phyloP scores from a whole-genome alignment of 139 green algal genomes.

The Chlorella ohadii region DNA sequence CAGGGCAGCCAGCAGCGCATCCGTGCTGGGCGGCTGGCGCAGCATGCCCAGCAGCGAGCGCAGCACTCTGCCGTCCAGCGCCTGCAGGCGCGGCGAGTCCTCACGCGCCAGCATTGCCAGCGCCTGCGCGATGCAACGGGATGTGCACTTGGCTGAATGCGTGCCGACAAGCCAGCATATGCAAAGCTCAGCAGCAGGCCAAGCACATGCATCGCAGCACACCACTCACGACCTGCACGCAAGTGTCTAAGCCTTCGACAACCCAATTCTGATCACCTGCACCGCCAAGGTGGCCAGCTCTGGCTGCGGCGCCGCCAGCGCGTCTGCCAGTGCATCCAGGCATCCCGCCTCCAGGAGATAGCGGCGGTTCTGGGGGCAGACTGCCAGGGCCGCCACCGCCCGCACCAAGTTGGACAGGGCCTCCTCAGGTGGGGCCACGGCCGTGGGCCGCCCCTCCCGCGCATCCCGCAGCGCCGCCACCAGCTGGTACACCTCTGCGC shows the following conservation, averaged over 20 bases:
- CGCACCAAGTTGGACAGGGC: conserved; percentile 28
- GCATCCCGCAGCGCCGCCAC: conserved; percentile 19
- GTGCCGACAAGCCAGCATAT: no score
- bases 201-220: no score
- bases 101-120: conserved; percentile 20
- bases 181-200: not conserved
- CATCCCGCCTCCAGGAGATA: conserved; percentile 51
- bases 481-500: conserved; percentile 40
- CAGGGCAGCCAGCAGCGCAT: conserved; percentile 24
- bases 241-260: no score
- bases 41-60: conserved; percentile 21
- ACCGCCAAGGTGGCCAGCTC: not conserved
- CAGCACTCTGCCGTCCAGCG: conserved; percentile 4
- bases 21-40: not conserved
- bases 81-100: conserved; percentile 31
- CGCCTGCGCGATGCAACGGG: not conserved
- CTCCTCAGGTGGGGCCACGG: not conserved
- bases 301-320: not conserved
- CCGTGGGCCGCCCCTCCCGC: not conserved
- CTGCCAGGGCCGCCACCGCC: conserved; percentile 43
- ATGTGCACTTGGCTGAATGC: not conserved
- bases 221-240: no score
- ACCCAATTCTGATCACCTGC: no score
- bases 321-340: conserved; percentile 40
- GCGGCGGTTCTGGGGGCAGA: conserved; percentile 34